Conservation (phyloP, 345 rosid species). For the Kernera saxatilis region DNA sequence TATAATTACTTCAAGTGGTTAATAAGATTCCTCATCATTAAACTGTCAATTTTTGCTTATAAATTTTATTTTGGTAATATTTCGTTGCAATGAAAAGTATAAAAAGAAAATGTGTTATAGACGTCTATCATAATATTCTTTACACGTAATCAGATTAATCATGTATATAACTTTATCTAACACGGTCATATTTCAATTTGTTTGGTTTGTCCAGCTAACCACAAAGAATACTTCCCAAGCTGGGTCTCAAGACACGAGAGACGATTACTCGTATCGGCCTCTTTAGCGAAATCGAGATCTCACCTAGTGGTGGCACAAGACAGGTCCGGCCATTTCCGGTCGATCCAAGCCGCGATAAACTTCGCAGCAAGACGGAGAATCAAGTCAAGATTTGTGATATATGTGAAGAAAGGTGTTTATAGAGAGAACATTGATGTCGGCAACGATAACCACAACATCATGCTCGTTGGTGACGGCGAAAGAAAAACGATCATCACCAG, state of each 20-base stretch:
- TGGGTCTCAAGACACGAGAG: slow-evolving; percentile 70
- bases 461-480: slow-evolving; percentile 73
- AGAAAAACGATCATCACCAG: slow-evolving; percentile 63
- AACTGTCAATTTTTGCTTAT: neutral
- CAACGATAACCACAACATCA: slow-evolving; percentile 47
- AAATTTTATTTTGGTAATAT: neutral
- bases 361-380: slow-evolving; percentile 52
- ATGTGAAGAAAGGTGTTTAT: slow-evolving; percentile 62
- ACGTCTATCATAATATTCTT: neutral
- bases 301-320: slow-evolving; percentile 73
- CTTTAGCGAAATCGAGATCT: slow-evolving; percentile 28
- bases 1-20: neutral
- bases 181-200: neutral
- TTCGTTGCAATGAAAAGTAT: neutral
- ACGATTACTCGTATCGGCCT: slow-evolving; percentile 43
- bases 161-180: slow-evolving; percentile 2
- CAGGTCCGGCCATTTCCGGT: slow-evolving; percentile 54
- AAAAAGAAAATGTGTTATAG: neutral
- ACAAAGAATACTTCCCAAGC: slow-evolving; percentile 48
- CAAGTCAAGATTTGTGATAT: slow-evolving; percentile 63
- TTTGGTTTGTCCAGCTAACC: slow-evolving; percentile 14
- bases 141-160: neutral
- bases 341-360: slow-evolving; percentile 58
- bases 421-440: slow-evolving; percentile 59
- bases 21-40: neutral